These are phyloP conservation scores for Trichophyton simii DNA, from an alignment of 2,329 filamentous ascomycete species.

Conservation along the genomic window DNA sequence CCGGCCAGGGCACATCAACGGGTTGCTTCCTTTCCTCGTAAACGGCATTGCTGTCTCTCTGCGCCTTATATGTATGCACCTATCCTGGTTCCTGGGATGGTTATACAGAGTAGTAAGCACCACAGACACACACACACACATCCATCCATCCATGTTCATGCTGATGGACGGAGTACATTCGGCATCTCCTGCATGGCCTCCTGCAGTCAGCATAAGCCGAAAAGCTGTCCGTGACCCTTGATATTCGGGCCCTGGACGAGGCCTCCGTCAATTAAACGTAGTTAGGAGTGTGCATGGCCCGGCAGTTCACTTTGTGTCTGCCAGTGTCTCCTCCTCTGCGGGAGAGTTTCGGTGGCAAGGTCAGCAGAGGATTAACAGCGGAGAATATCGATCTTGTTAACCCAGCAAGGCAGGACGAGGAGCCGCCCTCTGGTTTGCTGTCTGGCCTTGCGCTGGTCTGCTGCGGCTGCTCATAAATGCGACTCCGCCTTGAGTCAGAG, in stretches of 20 bases:
- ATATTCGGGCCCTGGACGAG: neutral
- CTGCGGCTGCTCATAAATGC: neutral
- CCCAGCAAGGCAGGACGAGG: neutral
- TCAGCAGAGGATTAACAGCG: neutral
- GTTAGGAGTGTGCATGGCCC: neutral
- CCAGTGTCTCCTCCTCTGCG: neutral
- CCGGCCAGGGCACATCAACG: neutral
- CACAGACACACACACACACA: neutral
- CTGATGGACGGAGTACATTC: neutral
- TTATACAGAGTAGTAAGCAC: neutral
- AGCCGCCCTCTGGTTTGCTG: neutral
- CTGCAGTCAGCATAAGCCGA: conserved; percentile 1
- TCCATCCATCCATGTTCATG: neutral
- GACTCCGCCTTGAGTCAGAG: neutral
- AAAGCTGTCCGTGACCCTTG: neutral
- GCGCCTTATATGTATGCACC: neutral
- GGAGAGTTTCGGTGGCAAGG: neutral
- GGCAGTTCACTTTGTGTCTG: neutral
- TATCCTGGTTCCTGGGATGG: neutral
- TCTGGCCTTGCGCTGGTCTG: neutral
- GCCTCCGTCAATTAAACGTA: neutral
- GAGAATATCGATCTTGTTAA: neutral
- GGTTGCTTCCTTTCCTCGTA: neutral
- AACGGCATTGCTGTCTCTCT: neutral
- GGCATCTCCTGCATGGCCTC: neutral